Base-by-base conservation (phyloP, 768 basidiomycete genomes). In the Lactarius sp. region DNA sequence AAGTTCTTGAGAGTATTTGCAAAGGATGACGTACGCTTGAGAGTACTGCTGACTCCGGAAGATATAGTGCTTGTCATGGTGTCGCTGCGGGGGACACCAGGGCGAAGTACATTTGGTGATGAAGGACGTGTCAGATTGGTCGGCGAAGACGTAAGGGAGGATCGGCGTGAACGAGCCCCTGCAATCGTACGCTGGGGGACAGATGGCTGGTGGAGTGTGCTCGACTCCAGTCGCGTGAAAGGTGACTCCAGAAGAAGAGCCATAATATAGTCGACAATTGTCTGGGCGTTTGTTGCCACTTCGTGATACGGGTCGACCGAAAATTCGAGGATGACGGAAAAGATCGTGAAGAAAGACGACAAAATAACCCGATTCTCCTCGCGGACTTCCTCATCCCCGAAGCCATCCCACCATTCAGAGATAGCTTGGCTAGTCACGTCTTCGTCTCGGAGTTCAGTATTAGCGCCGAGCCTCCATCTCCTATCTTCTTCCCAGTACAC, bases 311-410 rank as follows among this genome's bases (percentile, higher is more conserved):
- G 91, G 70, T 98, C 97, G 10, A 88, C 88, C 0, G 94, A 92
- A 10, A 98, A 81, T 72, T 98, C 95, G 63, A 97, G 77, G 16
- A 99, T 80, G 6, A 88, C 83, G 16, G 88, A 87, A 70, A 92
- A 94, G 67, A 98, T 91, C 27, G 94, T 93, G 79, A 92, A 94
- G 79, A 96, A 94, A 2, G 90, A 92, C n/a, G 92, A 91, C 34
- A 98, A 78, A 2, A 94, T 77, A 8, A 91, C 88, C 12, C 90
- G 80, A 69, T 90, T 92, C 71, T 93, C 90, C 66, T 88, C 86
- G 66, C 90, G 81, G 41, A 81, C 73, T 22, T 78, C 79, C 4
- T 88, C 85, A 52, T 87, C 85, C 18, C 79, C 80, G 65, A 90
- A 85, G 6, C 77, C 77, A 61, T 88, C 86, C 53, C 90, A 71